phyloP scores from a whole-genome alignment of 1,284 basidiomycete genomes.

The Microbotryum scabiosae region DNA sequence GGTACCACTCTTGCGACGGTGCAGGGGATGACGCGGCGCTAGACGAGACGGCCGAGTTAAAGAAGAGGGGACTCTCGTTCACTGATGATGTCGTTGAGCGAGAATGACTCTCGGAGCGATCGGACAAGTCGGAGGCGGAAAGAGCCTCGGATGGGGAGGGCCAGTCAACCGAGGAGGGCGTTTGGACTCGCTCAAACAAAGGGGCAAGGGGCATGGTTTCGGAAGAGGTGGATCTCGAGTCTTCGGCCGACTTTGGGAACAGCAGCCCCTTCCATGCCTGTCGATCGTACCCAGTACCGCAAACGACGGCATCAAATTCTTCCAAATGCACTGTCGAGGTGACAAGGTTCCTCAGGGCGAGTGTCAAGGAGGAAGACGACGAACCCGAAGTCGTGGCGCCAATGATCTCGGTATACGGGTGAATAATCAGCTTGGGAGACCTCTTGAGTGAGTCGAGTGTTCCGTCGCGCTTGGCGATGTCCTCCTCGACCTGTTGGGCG shows the following conservation, averaged over 20 bases:
- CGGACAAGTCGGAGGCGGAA: neutral
- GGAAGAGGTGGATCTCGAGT: neutral
- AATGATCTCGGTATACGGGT: constrained; percentile 39
- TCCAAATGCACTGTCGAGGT: constrained; percentile 2
- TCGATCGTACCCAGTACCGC: constrained; percentile 54
- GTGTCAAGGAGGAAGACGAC: constrained; percentile 19
- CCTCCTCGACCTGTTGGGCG: constrained; percentile 49
- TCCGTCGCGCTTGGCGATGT: constrained; percentile 14
- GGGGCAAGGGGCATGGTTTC: neutral
- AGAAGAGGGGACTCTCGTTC: neutral
- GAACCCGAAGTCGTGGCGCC: constrained; percentile 12
- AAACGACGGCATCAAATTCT: constrained; percentile 49
- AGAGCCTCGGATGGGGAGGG: neutral
- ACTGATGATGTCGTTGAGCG: neutral
- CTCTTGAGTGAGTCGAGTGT: constrained; percentile 1
- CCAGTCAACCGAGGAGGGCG: neutral
- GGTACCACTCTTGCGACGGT: constrained; percentile 34
- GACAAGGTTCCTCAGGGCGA: constrained; percentile 19
- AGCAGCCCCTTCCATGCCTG: constrained; percentile 31
- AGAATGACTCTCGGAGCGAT: neutral
- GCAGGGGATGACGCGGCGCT: constrained; percentile 10
- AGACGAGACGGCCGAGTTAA: neutral
- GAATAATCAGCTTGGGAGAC: constrained; percentile 32
- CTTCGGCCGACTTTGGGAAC: constrained; percentile 8
- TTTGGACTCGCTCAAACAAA: neutral